phyloP scores from a whole-genome alignment of 768 basidiomycete genomes.

The Tephrocybe sp. region DNA sequence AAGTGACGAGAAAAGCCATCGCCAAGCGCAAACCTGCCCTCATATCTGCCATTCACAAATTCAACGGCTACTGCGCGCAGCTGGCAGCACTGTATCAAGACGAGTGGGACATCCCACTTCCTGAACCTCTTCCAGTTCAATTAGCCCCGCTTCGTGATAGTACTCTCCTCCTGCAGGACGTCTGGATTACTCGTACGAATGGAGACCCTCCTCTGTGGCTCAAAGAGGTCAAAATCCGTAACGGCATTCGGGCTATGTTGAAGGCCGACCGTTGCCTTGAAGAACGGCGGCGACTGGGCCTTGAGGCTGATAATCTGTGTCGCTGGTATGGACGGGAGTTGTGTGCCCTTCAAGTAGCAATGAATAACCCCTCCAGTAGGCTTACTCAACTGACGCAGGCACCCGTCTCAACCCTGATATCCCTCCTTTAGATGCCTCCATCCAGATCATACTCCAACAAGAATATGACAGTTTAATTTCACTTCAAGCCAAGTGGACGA shows the following conservation, averaged over 20 bases:
- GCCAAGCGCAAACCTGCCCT: conserved; percentile 28
- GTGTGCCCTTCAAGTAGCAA: too few species aligned
- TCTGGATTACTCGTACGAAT: conserved; percentile 27
- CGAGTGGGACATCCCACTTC: conserved; percentile 29
- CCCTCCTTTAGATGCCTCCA: too few species aligned
- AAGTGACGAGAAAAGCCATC: conserved; percentile 30
- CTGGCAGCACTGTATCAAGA: conserved; percentile 22
- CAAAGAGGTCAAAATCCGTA: conserved; percentile 19
- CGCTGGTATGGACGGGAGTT: conserved; percentile 29
- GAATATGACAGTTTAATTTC: too few species aligned
- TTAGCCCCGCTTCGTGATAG: conserved; percentile 23
- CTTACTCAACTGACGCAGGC: too few species aligned
- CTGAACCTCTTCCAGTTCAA: conserved; percentile 27
- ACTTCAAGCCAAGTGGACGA: too few species aligned
- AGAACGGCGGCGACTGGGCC: conserved; percentile 15
- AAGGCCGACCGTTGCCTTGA: conserved; percentile 15
- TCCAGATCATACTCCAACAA: too few species aligned
- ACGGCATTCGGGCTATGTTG: conserved; percentile 20
- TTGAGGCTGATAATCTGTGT: conserved; percentile 30
- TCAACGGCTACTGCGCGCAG: conserved; percentile 22
- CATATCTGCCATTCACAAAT: conserved; percentile 24
- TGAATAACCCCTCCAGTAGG: too few species aligned
- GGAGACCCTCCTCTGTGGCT: conserved; percentile 28
- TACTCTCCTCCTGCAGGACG: conserved; percentile 31
- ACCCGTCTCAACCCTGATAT: too few species aligned